A percentile compares a stretch with the other conserved stretches of the same genome.
phyloP scores from a whole-genome alignment of 2,329 filamentous ascomycete genomes.

The Microdochium paspali region DNA sequence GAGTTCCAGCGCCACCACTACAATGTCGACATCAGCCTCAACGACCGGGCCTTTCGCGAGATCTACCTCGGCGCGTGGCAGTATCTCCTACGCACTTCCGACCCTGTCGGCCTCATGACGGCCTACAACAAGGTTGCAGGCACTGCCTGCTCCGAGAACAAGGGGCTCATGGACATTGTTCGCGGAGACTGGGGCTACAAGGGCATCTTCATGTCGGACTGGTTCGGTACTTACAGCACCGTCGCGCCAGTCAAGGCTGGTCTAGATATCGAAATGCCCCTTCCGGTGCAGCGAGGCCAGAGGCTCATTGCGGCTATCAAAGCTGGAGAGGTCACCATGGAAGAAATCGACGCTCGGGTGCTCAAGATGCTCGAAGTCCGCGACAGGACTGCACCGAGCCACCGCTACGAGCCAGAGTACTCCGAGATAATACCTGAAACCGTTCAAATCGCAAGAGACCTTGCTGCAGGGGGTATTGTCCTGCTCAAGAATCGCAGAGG shows the following conservation, averaged over 20 bases:
- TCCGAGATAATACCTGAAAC: constrained; percentile 53
- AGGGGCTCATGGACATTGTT: constrained; percentile 46
- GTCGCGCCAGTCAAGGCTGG: constrained; percentile 26
- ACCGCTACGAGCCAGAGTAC: constrained; percentile 27
- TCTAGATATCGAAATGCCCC: constrained; percentile 34
- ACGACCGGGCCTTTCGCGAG: constrained; percentile 7
- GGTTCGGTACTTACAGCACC: constrained; percentile 22
- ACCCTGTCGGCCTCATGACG: constrained; percentile 9
- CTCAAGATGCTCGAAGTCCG: background rate
- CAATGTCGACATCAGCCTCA: constrained; percentile 4
- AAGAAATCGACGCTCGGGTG: background rate
- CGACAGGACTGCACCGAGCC: background rate
- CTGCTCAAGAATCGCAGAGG: constrained; percentile 62
- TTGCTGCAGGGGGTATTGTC: constrained; percentile 63
- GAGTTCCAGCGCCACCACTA: constrained; percentile 10
- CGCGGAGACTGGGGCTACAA: constrained; percentile 51
- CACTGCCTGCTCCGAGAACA: too few relatives aligned
- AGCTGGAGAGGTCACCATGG: background rate
- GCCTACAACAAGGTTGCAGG: too few relatives aligned
- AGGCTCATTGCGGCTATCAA: background rate
- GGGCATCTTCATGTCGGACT: constrained; percentile 32
- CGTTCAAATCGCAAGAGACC: constrained; percentile 46
- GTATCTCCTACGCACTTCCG: constrained; percentile 5
- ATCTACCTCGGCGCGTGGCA: constrained; percentile 11
- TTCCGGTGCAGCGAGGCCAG: constrained; percentile 4